Percentiles rank a stretch among this genome's conserved stretches.
Conservation (phyloP, 2,329 filamentous ascomycete species). For the Fusarium nelsonii region DNA sequence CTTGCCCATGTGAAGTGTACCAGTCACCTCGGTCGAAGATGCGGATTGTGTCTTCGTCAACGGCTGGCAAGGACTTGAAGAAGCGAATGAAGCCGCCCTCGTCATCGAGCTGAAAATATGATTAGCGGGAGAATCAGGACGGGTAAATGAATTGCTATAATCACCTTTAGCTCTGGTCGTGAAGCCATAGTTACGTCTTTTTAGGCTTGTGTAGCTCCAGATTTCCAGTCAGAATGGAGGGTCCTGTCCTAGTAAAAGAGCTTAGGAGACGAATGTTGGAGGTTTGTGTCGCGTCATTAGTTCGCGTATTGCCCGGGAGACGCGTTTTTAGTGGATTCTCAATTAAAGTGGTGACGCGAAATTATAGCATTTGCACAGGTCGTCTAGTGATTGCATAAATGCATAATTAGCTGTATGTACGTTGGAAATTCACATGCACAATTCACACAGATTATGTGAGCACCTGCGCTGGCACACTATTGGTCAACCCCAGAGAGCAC, state of each 20-base stretch:
- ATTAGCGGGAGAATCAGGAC: constrained; percentile 7
- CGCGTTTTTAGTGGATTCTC: constrained; percentile 45
- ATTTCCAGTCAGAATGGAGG: constrained; percentile 12
- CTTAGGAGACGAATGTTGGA: constrained; percentile 23
- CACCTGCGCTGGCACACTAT: neutral
- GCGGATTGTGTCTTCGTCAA: constrained; percentile 80
- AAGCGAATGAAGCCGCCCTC: constrained; percentile 97
- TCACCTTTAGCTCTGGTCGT: constrained; percentile 77
- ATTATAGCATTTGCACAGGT: neutral
- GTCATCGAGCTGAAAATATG: constrained; percentile 80
- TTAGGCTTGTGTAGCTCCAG: constrained; percentile 18
- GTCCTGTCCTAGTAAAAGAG: constrained; percentile 18
- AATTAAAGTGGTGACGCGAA: constrained; percentile 49
- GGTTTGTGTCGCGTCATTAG: constrained; percentile 41
- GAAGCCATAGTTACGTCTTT: constrained; percentile 70
- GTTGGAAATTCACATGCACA: neutral
- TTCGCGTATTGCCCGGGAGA: constrained; percentile 43
- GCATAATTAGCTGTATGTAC: no score
- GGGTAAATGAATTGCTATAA: neutral
- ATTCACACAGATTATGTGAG: neutral
- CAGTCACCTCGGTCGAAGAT: constrained; percentile 96
- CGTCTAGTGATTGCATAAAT: neutral
- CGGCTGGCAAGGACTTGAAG: constrained; percentile 85
- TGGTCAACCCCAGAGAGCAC: neutral
- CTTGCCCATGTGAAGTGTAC: constrained; percentile 92